Percentiles rank a stretch among this genome's conserved stretches.
These are phyloP conservation scores for Stachybotrys echinatus DNA, from an alignment of 2,329 filamentous ascomycete species.

Conservation along the genomic window DNA sequence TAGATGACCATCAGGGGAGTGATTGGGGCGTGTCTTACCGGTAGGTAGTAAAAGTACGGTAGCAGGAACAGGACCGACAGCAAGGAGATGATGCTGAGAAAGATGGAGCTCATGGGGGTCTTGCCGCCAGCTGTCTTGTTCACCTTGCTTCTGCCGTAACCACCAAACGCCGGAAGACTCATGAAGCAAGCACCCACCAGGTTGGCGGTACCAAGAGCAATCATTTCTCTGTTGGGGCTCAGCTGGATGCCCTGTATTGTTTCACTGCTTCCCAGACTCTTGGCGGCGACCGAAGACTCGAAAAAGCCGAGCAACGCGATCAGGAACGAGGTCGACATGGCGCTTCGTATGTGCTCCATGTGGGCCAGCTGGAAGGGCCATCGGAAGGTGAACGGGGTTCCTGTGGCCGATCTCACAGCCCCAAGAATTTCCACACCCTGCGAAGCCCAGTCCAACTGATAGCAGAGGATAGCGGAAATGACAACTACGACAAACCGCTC, in stretches of 20 bases:
- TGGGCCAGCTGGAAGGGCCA: slow-evolving; percentile 78
- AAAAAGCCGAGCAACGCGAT: slow-evolving; percentile 98
- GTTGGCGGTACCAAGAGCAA: slow-evolving; percentile 87
- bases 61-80: slow-evolving; percentile 76
- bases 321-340: slow-evolving; percentile 86
- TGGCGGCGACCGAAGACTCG: slow-evolving; percentile 92
- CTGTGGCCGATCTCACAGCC: slow-evolving; percentile 67
- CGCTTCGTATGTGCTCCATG: slow-evolving; percentile 76
- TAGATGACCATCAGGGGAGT: neutral
- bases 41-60: slow-evolving; percentile 91
- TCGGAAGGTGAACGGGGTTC: slow-evolving; percentile 70
- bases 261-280: slow-evolving; percentile 69
- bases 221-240: slow-evolving; percentile 87
- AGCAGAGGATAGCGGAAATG: slow-evolving; percentile 74
- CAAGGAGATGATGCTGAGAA: slow-evolving; percentile 77
- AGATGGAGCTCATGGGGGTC: slow-evolving; percentile 88
- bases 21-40: slow-evolving; percentile 44
- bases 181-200: slow-evolving; percentile 89
- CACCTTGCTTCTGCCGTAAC: slow-evolving; percentile 93
- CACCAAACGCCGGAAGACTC: slow-evolving; percentile 89
- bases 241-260: slow-evolving; percentile 74
- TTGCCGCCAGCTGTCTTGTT: slow-evolving; percentile 88
- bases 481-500: slow-evolving; percentile 90
- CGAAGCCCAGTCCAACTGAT: slow-evolving; percentile 70
- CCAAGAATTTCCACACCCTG: slow-evolving; percentile 81